Conservation (phyloP, 225 moss, liverwort and hornwort genomes). For the Bryoerythrophyllum caledonicum region DNA sequence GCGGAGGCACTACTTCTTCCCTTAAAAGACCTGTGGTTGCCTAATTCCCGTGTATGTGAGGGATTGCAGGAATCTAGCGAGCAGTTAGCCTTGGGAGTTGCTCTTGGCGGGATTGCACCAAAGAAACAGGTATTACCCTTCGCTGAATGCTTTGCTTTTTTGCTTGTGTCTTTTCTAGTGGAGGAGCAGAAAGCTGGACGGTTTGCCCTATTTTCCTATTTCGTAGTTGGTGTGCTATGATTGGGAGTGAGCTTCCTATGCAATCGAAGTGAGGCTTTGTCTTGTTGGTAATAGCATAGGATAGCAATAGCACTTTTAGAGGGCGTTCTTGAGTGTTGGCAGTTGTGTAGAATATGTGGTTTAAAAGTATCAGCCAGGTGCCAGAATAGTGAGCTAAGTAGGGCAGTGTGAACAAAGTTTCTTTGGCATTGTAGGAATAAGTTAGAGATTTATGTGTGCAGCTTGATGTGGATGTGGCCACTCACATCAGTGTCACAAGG, state of each 20-base stretch:
- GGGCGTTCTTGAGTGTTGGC: neutral
- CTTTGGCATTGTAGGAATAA: conserved; percentile 10
- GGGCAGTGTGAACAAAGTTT: neutral
- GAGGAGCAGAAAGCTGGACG: no score
- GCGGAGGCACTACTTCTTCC: neutral
- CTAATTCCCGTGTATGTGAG: neutral
- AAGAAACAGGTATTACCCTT: conserved; percentile 34
- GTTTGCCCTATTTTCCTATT: no score
- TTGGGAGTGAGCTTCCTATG: conserved; percentile 10
- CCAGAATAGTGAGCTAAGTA: neutral
- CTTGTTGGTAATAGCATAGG: neutral
- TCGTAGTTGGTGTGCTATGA: no score
- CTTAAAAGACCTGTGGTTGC: neutral
- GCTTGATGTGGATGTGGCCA: conserved; percentile 90
- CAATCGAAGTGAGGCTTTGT: neutral
- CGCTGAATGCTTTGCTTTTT: neutral
- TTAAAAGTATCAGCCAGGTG: no score
- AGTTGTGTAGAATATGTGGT: conserved; percentile 7
- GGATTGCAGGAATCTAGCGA: conserved; percentile 77
- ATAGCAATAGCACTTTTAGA: neutral
- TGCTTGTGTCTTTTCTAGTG: neutral
- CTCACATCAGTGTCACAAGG: conserved; percentile 64
- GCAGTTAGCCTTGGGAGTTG: conserved; percentile 70
- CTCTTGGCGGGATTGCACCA: conserved; percentile 49
- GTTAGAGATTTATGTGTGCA: conserved; percentile 30